phyloP scores from a whole-genome alignment of 176 grass and related monocot genomes.

The Lolium rigidum region DNA sequence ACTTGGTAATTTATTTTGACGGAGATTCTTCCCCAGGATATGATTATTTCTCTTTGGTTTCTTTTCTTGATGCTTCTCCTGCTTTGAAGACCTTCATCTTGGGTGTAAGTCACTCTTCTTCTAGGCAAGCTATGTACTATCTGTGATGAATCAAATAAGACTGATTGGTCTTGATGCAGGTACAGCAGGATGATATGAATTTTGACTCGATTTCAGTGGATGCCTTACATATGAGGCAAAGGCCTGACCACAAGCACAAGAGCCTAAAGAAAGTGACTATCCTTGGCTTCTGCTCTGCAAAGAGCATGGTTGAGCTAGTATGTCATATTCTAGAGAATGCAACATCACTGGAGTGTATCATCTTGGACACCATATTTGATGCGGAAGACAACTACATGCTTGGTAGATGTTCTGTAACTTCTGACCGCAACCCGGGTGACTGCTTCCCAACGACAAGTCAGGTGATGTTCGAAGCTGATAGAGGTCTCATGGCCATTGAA shows the following conservation, averaged over 20 bases:
- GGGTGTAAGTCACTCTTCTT: not conserved
- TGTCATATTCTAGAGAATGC: constrained; percentile 13
- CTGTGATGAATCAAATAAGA: not conserved
- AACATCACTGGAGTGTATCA: not conserved
- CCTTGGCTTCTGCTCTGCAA: constrained; percentile 10
- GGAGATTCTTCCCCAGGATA: not conserved
- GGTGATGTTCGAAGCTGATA: not conserved
- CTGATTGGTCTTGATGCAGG: not conserved
- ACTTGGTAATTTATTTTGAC: not conserved
- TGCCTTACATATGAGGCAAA: not conserved
- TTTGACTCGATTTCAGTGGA: not conserved
- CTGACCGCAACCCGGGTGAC: not conserved
- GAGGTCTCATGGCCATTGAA: not conserved
- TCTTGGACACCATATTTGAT: not conserved
- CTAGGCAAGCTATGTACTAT: not conserved
- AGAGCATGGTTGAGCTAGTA: not conserved
- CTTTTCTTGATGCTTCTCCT: not conserved
- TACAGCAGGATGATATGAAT: not conserved
- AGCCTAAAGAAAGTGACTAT: not conserved
- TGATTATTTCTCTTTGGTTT: constrained; percentile 12
- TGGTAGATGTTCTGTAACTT: not conserved
- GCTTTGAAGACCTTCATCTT: constrained; percentile 3
- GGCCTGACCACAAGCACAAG: not conserved
- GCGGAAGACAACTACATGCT: not conserved
- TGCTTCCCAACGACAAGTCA: not conserved